Evolutionary conservation across 805 yeast species (phyloP).

Genomic region (Ogataea trehalophila): DNA sequence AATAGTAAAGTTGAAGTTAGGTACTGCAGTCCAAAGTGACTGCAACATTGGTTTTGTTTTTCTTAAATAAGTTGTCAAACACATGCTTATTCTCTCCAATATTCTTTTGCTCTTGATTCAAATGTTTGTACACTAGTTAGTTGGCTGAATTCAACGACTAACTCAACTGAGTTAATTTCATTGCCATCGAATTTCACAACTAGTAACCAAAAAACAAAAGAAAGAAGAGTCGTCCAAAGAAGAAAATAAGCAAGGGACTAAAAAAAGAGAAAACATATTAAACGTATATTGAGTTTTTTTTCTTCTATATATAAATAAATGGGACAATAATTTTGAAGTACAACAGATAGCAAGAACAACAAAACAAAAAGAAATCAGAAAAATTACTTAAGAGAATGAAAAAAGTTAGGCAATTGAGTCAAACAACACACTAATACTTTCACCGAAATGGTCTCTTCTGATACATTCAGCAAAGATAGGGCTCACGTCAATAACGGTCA

Average conservation of each 20-base stretch:
- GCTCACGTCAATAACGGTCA: conserved; percentile 86
- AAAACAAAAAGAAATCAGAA: conserved; percentile 6
- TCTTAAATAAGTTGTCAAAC: too few species aligned
- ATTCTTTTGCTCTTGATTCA: too few species aligned
- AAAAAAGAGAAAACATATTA: too few species aligned
- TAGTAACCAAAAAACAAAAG: too few species aligned
- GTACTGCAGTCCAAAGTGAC: conserved; percentile 50
- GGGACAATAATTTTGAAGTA: neutral
- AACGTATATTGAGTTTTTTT: too few species aligned
- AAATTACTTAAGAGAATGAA: conserved; percentile 2
- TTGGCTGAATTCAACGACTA: too few species aligned
- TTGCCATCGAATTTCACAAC: too few species aligned
- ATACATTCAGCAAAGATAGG: conserved; percentile 97
- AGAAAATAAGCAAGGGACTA: too few species aligned
- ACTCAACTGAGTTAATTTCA: too few species aligned
- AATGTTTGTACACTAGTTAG: too few species aligned
- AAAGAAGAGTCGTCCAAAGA: too few species aligned
- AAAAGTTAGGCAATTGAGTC: conserved; percentile 48
- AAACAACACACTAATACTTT: conserved; percentile 87
- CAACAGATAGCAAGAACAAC: neutral
- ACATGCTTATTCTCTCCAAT: neutral
- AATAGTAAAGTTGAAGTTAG: conserved; percentile 23
- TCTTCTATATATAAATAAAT: neutral
- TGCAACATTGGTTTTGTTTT: conserved; percentile 43
- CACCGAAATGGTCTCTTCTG: conserved; percentile 98